phyloP scores from a whole-genome alignment of 768 basidiomycete genomes.

The Lentinula detonsa region DNA sequence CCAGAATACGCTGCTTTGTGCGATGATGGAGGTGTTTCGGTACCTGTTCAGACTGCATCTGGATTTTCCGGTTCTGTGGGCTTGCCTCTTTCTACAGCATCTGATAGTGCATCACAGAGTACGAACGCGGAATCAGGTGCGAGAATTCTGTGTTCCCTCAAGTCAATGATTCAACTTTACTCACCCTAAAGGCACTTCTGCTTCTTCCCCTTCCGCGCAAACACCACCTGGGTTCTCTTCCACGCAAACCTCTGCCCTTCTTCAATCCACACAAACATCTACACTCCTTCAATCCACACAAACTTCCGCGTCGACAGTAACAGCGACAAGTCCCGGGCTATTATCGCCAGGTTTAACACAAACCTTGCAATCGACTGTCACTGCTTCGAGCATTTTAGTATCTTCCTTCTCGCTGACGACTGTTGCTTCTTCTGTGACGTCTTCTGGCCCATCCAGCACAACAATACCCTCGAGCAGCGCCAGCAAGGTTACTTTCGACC shows the following conservation, averaged over 20 bases:
- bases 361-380: not conserved
- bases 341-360: too few species aligned
- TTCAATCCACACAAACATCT: not conserved
- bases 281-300: not conserved
- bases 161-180: not conserved
- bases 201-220: not conserved
- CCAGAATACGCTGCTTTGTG: constrained; percentile 3
- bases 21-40: not conserved
- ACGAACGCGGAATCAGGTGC: not conserved
- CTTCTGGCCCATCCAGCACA: not conserved
- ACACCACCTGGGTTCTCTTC: not conserved
- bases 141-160: not conserved
- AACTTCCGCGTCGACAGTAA: not conserved
- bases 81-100: not conserved
- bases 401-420: too few species aligned
- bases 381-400: not conserved
- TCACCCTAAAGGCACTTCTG: not conserved
- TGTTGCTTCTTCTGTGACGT: not conserved
- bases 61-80: constrained; percentile 5
- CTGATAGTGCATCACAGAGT: not conserved
- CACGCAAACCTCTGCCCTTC: not conserved
- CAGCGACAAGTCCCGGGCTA: not conserved
- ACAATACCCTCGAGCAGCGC: not conserved
- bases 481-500: not conserved
- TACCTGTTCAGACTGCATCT: constrained; percentile 4